Base-by-base conservation (phyloP, 345 rosid species). In the Clausena lansium region DNA sequence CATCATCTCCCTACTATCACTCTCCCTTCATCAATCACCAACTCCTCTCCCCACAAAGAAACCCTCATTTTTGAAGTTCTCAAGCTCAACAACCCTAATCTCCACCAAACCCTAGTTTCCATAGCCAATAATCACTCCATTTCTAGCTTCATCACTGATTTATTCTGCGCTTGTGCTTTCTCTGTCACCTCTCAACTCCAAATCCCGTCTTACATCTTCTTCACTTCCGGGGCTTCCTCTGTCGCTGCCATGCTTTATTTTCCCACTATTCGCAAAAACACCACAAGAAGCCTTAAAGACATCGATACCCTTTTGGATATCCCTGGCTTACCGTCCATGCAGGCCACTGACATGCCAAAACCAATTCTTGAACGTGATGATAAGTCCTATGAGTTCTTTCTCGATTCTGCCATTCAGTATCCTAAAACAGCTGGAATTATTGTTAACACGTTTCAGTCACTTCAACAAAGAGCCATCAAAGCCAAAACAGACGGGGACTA, bases 21-120 rank as follows among this genome's bases (percentile, higher is more conserved):
- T 39, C 83, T 81, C 10, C 70, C 81, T 64, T 73, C 76, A 4
- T 25, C 79, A 82, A 63, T 80, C 72, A 28, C 79, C 22, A 33
- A 55, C 81, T 28, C 81, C 22, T 78, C 77, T n/a, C 61, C 61
- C 39, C 81, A 81, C 78, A 79, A 73, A 35, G 89, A 85, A 32
- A 70, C 84, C 60, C 83, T 79, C 45, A 52, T 74, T 60, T 64
- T 83, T 3, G 84, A 88, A 39, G 58, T 82, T 72, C 52, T 79
- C 50, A 73, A 77, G 62, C 87, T 80, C 64, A 83, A 83, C 74
- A 89, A 85, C 76, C 87, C 88, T 2, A 73, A 83, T 65, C 80
- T 92, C 71, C 88, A 67, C 70, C 70, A 71, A 5, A 58, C 91
- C 36, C 87, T 92, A 19, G 28, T 70, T 30, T 58, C 83, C 66